Conservation (phyloP, 2,329 filamentous ascomycete species). For the Tolypocladium sp. region DNA sequence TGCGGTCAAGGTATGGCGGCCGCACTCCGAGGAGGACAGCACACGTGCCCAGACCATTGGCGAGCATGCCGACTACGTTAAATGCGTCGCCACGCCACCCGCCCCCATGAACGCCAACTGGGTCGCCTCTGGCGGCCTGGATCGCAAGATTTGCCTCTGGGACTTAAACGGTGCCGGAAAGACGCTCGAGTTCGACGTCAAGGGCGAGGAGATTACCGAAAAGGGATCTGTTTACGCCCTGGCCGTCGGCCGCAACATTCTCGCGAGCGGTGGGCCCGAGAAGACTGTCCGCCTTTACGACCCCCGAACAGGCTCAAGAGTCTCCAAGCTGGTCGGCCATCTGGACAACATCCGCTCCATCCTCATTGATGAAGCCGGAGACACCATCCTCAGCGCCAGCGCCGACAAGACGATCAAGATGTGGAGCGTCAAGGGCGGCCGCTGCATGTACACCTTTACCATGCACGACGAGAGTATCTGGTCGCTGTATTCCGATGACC, state of each 20-base stretch:
- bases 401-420: constrained; percentile 97
- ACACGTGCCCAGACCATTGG: constrained; percentile 60
- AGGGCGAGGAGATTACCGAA: constrained; percentile 71
- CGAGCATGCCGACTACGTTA: constrained; percentile 92
- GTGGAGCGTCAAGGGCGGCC: constrained; percentile 89
- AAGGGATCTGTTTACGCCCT: constrained; percentile 96
- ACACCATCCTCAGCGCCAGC: constrained; percentile 87
- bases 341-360: constrained; percentile 91
- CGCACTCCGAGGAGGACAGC: constrained; percentile 51
- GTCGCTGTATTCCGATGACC: constrained; percentile 86
- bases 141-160: constrained; percentile 89
- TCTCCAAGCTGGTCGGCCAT: constrained; percentile 95
- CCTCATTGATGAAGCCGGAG: constrained; percentile 77
- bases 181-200: constrained; percentile 76
- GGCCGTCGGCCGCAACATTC: constrained; percentile 66
- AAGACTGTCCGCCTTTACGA: constrained; percentile 92
- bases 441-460: constrained; percentile 95
- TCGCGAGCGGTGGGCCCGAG: constrained; percentile 90
- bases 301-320: constrained; percentile 73
- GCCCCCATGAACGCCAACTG: constrained; percentile 57
- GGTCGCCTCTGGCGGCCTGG: constrained; percentile 89
- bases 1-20: constrained; percentile 87
- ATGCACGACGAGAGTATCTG: constrained; percentile 99
- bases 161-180: constrained; percentile 83
- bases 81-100: constrained; percentile 74